A percentile compares a stretch with the other conserved stretches of the same genome.
Evolutionary conservation across 2,329 filamentous ascomycete species (phyloP).

Genomic region (Blastomyces silverae): DNA sequence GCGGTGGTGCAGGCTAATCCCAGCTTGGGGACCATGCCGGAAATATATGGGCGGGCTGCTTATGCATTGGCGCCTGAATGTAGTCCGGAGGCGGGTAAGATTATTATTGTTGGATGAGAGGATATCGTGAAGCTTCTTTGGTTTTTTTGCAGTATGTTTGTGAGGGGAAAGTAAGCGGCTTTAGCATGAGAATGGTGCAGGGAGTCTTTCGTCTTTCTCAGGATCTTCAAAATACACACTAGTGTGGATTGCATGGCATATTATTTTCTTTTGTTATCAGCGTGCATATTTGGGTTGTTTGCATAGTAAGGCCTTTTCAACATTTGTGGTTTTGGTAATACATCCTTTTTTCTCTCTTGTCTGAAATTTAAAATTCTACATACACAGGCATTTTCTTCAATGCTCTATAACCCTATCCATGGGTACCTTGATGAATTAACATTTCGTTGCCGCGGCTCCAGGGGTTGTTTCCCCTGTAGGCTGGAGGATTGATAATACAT

Average conservation of each 20-base stretch:
- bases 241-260: neutral
- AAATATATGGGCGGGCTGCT: slow-evolving; percentile 1
- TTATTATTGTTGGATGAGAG: slow-evolving; percentile 12
- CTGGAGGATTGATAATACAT: neutral
- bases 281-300: neutral
- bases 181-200: neutral
- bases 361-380: neutral
- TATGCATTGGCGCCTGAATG: slow-evolving; percentile 11
- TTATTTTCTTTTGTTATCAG: neutral
- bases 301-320: neutral
- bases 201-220: neutral
- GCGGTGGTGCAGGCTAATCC: slow-evolving; percentile 6
- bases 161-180: neutral
- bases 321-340: neutral
- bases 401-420: neutral
- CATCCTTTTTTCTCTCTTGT: neutral
- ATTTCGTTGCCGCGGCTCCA: neutral
- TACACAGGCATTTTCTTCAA: neutral
- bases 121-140: neutral
- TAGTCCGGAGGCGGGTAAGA: neutral
- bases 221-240: neutral
- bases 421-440: neutral
- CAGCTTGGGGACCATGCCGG: slow-evolving; percentile 5
- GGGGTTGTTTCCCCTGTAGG: neutral
- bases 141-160: neutral